Base-by-base conservation (phyloP, 345 rosid genomes). In the Pseudoturritis turrita region DNA sequence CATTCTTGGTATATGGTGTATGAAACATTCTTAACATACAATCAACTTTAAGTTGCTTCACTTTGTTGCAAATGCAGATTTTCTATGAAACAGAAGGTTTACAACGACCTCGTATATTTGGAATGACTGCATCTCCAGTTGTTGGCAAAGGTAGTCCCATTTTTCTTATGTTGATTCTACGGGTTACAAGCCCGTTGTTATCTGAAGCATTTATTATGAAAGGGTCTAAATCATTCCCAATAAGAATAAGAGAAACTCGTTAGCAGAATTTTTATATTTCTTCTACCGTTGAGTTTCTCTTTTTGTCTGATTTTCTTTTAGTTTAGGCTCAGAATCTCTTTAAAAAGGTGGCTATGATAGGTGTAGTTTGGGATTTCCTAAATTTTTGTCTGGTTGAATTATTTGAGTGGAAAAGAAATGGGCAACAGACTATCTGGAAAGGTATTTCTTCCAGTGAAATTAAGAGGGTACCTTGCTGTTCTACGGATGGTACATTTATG, bases 71-170 rank as follows among this genome's bases (percentile, higher is more conserved):
- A 61, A 6, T 81, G 67, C 75, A 94, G 98, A 82, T 80, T 52
- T 90, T 86, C 80, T 94, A 90, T 77, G 82, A 87, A 73, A 66
- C 73, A 44, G 72, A 81, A 58, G 71, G 65, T 39, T 67, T 64
- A 59, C 87, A 81, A 78, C 67, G 65, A 64, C 98, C 98, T 43
- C 96, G 87, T 23, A 80, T 94, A 80, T 94, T 94, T 81, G 98
- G 98, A 80, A 90, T 94, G 98, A 94, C 98, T 13, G 97, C 98
- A 45, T 94, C 98, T 74, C 98, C 97, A 19, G 79, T 94, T 46
- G 88, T 90, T 52, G 97, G 98, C 62, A 86, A 89, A 94, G 98
- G 98, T 94, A 40, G 51, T 61, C 66, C 36, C 40, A 11, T 21
- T 69, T 62, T 54, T 62, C 17, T 43, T 35, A n/a, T 62, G 55